phyloP scores from a whole-genome alignment of 129 eudicot genomes.

The Heracleum sosnowskyi region DNA sequence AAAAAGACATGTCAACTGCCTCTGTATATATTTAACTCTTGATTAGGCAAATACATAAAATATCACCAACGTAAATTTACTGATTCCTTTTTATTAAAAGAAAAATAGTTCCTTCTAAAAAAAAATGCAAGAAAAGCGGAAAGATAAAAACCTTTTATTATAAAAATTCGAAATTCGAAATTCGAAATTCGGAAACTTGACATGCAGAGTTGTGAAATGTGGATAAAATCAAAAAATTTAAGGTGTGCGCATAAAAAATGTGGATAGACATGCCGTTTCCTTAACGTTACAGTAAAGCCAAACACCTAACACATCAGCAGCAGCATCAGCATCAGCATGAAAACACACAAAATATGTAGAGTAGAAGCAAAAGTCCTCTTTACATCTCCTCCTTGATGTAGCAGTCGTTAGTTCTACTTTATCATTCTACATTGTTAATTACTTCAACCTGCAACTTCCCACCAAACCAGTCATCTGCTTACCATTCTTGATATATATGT shows the following conservation, averaged over 20 bases:
- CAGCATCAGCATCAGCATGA: slow-evolving; percentile 7
- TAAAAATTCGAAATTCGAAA: too few species aligned
- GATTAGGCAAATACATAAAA: neutral
- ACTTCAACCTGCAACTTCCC: neutral
- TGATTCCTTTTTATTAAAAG: too few species aligned
- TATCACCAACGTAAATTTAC: neutral
- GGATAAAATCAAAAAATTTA: neutral
- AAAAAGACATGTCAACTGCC: slow-evolving; percentile 1
- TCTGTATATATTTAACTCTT: neutral
- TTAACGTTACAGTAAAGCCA: slow-evolving; percentile 8
- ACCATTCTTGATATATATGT: neutral
- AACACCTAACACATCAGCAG: slow-evolving; percentile 2
- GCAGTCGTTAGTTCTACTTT: neutral
- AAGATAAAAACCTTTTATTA: too few species aligned
- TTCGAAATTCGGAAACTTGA: too few species aligned
- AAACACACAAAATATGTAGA: slow-evolving; percentile 5
- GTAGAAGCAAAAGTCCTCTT: slow-evolving; percentile 4
- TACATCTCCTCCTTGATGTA: neutral
- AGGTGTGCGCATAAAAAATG: neutral
- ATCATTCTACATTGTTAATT: neutral
- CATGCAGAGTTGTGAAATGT: neutral
- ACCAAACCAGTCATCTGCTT: neutral
- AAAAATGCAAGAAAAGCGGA: too few species aligned
- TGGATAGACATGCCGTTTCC: slow-evolving; percentile 1
- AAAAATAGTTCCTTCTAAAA: neutral